Percentiles rank a stretch among this genome's conserved stretches.
Conservation (phyloP, 164 flowering plant genomes). For the Tetrastigma voinierianum region DNA sequence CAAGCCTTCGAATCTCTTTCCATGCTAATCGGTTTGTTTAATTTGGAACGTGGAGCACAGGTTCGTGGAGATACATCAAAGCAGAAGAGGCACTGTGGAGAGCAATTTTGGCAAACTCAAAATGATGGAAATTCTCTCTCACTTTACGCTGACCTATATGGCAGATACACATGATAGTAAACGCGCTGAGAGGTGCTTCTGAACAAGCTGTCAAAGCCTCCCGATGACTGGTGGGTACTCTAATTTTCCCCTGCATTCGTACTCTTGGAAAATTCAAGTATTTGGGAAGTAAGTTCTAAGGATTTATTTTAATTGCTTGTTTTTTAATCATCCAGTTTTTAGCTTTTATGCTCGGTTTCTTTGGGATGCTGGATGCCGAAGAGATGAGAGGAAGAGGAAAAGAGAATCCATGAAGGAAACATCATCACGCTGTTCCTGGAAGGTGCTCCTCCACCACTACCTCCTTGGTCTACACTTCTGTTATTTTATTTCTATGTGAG, state of each 20-base stretch:
- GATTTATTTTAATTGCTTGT: not conserved
- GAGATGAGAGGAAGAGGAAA: too few relatives aligned
- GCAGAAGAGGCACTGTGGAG: constrained; percentile 86
- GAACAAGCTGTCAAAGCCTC: constrained; percentile 84
- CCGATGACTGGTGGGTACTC: constrained; percentile 67
- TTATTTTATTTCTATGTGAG: too few relatives aligned
- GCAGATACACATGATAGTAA: constrained; percentile 55
- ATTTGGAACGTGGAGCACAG: constrained; percentile 31
- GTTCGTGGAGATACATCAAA: constrained; percentile 71
- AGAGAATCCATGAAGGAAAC: constrained; percentile 1
- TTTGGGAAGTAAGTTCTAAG: constrained; percentile 41
- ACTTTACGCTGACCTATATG: constrained; percentile 71
- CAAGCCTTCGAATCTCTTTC: too few relatives aligned
- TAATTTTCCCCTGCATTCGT: not conserved
- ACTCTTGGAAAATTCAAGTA: not conserved
- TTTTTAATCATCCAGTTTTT: constrained; percentile 35
- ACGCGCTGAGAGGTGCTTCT: constrained; percentile 71
- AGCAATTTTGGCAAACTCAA: constrained; percentile 67
- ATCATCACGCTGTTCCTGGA: constrained; percentile 17
- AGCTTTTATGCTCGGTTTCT: constrained; percentile 43
- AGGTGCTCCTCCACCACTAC: constrained; percentile 22
- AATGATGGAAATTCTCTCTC: constrained; percentile 63
- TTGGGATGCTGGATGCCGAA: constrained; percentile 36
- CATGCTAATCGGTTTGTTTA: too few relatives aligned
- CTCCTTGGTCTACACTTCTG: constrained; percentile 11